phyloP scores from a whole-genome alignment of 1,139 yeast genomes.

The Diutina sp. region DNA sequence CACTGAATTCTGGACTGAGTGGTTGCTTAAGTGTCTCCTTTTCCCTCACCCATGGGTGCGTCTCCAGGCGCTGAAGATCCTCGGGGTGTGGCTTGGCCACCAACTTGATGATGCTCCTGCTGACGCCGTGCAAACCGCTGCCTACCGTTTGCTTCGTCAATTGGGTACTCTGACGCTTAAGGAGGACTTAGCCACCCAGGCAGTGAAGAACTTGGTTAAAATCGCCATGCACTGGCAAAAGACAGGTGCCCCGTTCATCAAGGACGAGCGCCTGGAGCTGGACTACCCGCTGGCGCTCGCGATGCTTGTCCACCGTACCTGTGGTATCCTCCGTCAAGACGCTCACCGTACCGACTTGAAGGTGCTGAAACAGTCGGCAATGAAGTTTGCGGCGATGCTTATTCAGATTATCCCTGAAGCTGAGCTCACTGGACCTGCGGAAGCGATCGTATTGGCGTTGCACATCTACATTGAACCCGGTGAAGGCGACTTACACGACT shows the following conservation, averaged over 20 bases:
- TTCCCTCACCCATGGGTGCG: constrained; percentile 94
- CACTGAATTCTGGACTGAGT: constrained; percentile 11
- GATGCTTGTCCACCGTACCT: constrained; percentile 49
- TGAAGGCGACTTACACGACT: neutral
- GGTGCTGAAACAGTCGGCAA: constrained; percentile 22
- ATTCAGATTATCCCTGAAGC: constrained; percentile 35
- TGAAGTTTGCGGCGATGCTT: constrained; percentile 47
- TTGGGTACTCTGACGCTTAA: constrained; percentile 66
- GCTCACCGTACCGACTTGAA: constrained; percentile 11
- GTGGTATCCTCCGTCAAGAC: constrained; percentile 58
- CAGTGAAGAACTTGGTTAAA: constrained; percentile 53
- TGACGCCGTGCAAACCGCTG: constrained; percentile 42
- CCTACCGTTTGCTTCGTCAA: constrained; percentile 62
- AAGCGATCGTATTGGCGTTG: constrained; percentile 46
- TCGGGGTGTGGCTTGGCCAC: constrained; percentile 35
- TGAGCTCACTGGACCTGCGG: constrained; percentile 25
- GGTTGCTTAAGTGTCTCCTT: constrained; percentile 31
- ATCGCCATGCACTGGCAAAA: constrained; percentile 55
- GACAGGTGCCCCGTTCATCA: constrained; percentile 22
- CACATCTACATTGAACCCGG: constrained; percentile 35
- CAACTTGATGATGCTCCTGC: constrained; percentile 24
- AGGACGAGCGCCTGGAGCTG: constrained; percentile 9
- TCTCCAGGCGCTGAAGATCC: constrained; percentile 49
- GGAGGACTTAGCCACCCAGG: constrained; percentile 51
- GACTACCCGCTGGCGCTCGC: constrained; percentile 35